A percentile compares a stretch with the other conserved stretches of the same genome.
Evolutionary conservation across 306 rosid genomes (phyloP).

Genomic region (Prinsepia uniflora): DNA sequence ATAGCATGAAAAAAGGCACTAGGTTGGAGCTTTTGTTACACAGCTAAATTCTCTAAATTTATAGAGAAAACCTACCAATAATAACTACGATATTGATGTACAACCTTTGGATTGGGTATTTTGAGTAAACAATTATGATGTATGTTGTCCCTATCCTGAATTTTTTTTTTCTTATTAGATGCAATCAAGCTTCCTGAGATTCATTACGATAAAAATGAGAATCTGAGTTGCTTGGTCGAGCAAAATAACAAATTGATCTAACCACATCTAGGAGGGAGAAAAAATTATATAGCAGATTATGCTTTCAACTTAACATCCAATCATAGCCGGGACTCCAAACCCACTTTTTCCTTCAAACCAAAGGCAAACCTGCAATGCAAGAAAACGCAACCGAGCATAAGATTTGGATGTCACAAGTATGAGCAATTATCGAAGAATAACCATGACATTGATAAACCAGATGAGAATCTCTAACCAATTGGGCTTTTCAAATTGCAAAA

Average conservation of each 20-base stretch:
- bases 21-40: conserved; percentile 1
- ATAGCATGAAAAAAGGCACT: not conserved
- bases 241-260: conserved; percentile 32
- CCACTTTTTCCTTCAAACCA: conserved; percentile 14
- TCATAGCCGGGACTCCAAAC: not conserved
- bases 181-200: conserved; percentile 46
- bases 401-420: not conserved
- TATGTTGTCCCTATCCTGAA: conserved; percentile 18
- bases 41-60: conserved; percentile 5
- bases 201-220: conserved; percentile 32
- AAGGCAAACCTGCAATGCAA: conserved; percentile 30
- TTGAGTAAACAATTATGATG: conserved; percentile 20
- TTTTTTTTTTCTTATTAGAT: conserved; percentile 33
- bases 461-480: conserved; percentile 32
- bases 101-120: conserved; percentile 17
- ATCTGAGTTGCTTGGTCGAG: conserved; percentile 39
- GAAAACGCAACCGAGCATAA: conserved; percentile 9
- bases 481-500: conserved; percentile 56
- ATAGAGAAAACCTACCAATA: not conserved
- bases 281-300: conserved; percentile 2
- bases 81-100: conserved; percentile 14
- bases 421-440: not conserved
- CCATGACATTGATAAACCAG: not conserved
- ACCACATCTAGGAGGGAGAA: conserved; percentile 11
- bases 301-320: conserved; percentile 9